Evolutionary conservation across 441 rosid species (phyloP), one percentile per base, ranked within the genome.

Genomic region (Hura crepitans): DNA sequence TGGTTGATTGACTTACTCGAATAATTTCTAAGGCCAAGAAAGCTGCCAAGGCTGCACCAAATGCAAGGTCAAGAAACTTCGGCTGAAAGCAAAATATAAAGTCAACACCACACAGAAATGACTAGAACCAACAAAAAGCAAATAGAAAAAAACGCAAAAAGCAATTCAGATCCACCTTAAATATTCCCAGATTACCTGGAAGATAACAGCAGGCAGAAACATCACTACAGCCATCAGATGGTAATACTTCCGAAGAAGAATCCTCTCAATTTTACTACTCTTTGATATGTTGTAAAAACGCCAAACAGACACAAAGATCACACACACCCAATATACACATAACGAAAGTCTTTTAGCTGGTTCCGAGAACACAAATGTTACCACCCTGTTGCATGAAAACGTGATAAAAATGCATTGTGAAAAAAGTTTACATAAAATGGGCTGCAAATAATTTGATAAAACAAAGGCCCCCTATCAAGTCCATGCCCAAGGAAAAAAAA

Each of bases 141-240:
- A 47, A 53, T 54, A 31, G 14, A 13, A 43, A 31, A 18, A 3
- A 23, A 33, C 43, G 37, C 60, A 66, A 78, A 10, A 69, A n/a
- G 31, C 10, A 62, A 70, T 51, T 51, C 30, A 30, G 30, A 37
- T 22, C 20, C 39, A 20, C 60, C 62, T 63, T 46, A 15, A 4
- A 11, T 58, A 43, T 64, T 61, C 51, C 66, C 57, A 75, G 69
- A 47, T 84, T 74, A 95, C 99, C 99, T 92, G 98, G 75, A 87
- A 92, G 69, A 95, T 84, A 73, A 90, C 92, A 75, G 99, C 98
- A 1, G 98, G 98, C 62, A 92, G 79, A 83, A 95, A 95, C 96
- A 95, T 88, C 74, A 85, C 75, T 77, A 95, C 99, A 68, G 99
- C 99, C 91, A 91, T 81, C 79, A 95, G 87, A 83, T 95, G 99